Base-by-base conservation (phyloP, 2,329 filamentous ascomycete genomes). In the Pseudogymnoascus sp. region DNA sequence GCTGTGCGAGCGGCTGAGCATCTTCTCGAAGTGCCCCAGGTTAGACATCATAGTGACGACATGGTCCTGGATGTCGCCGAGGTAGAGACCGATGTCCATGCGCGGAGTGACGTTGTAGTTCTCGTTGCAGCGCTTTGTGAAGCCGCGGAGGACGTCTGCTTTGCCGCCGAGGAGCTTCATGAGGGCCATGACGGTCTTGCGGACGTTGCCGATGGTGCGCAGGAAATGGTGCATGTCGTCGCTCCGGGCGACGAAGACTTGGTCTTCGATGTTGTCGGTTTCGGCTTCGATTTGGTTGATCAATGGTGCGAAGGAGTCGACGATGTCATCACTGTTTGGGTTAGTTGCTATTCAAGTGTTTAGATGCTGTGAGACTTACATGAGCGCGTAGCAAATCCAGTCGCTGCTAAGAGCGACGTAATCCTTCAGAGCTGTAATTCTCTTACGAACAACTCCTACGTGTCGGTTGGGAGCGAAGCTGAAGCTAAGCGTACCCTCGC, bases 41-140 rank as follows among this genome's bases (percentile, higher is more conserved):
- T 96, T 99, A 69, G 90, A 95, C 84, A 96, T 96, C 93, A 98
- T 98, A 53, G 95, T 99, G 65, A 99, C 91, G 61, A 99, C 93
- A 83, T 99, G 95, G 77, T 99, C 95, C 76, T 99, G 95, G 67
- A 99, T 97, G 77, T 99, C 95, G 72, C 91, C 91, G 37, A 99
- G 84, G 73, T 99, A 99, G 71, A 99, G 85, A 22, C 93, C 95
- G 68, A 99, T 96, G 73, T 99, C 95, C 78, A 95, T 95, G 59
- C 93, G 90, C 6, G 95, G 95, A 1, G 95, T 96, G 61, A 98
- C 90, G 68, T 91, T 89, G 80, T 96, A 98, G 67, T 96, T 91
- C 73, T 97, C 93, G 74, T 98, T 99, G 84, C 95, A 99, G 61
- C 96, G 91, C 80, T 99, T 99, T 61, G 95, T 96, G 73, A 99